These are phyloP conservation scores for Globisporangium uncinulatum DNA, from an alignment of 352 stramenopile species.

Conservation along the genomic window DNA sequence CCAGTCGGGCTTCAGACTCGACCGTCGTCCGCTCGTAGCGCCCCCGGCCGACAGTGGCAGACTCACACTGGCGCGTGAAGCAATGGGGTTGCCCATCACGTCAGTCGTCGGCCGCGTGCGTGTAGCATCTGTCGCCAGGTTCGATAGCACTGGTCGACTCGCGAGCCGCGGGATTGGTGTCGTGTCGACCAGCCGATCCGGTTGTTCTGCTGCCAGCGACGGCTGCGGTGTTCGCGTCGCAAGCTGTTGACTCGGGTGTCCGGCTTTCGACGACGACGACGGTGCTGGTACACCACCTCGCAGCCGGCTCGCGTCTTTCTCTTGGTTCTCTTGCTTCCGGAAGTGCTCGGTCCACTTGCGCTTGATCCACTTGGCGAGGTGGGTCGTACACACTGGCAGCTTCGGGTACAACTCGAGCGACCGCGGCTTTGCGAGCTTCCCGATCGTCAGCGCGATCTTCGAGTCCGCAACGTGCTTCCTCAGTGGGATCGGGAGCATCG, in stretches of 20 bases:
- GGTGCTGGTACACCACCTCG: too few species aligned
- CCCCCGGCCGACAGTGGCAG: constrained; percentile 8
- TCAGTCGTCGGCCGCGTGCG: background rate
- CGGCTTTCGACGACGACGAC: constrained; percentile 5
- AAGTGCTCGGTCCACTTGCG: constrained; percentile 57
- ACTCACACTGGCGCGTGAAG: constrained; percentile 4
- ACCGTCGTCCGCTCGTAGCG: constrained; percentile 6
- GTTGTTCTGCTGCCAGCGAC: constrained; percentile 5
- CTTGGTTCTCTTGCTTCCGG: constrained; percentile 11
- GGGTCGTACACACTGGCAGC: constrained; percentile 36
- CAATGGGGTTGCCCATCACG: constrained; percentile 6
- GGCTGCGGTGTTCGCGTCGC: constrained; percentile 9
- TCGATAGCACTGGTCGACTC: constrained; percentile 8
- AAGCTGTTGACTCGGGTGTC: constrained; percentile 13
- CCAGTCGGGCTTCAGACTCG: constrained; percentile 67
- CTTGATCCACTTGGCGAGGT: constrained; percentile 71
- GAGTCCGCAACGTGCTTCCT: constrained; percentile 48
- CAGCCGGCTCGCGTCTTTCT: constrained; percentile 2
- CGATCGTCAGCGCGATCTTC: constrained; percentile 60
- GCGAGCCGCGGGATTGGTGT: constrained; percentile 22
- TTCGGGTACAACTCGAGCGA: constrained; percentile 24
- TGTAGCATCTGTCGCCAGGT: background rate
- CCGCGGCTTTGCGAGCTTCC: constrained; percentile 35
- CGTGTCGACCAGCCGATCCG: constrained; percentile 15
- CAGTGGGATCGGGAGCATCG: constrained; percentile 63